Base-by-base conservation (phyloP, 2,329 filamentous ascomycete genomes). In the Monosporascus sp. region DNA sequence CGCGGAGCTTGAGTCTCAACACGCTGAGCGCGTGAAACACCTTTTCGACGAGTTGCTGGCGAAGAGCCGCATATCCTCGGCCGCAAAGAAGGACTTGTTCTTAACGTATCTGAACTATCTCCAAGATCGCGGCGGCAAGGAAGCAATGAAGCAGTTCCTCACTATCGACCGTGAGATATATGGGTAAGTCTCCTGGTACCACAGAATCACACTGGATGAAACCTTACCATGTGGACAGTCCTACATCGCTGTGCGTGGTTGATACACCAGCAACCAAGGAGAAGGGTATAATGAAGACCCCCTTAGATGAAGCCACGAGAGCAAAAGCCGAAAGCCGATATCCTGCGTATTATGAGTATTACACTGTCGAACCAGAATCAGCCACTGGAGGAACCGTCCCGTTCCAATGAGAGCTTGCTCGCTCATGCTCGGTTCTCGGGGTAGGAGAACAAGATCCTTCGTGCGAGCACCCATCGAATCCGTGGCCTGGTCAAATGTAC, bases 101-200 rank as follows among this genome's bases (percentile, higher is more conserved):
- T 81, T 89, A 56, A 75, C 80, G 52, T 99, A 97, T 70, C 84
- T 97, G 76, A 75, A 80, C 14, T 97, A 94, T 65, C 77, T 99
- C 37, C 83, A 96, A 58, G 86, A 95, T 62, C 80, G 89, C 51
- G 92, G 93, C 15, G 85, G 83, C 55, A 89, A 91, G 68, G 83
- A 92, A 35, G 83, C 90, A 2, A 93, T 95, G 74, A 90, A 91
- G 71, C 87, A 92, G 62, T 96, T 92, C 68, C 78, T 97, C 65
- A 75, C 80, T 54, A 75, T 97, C 37, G 93, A 99, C 67, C 82
- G 85, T 44, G 89, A 96, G 68, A 82, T 97, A 55, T 94, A 95
- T 68, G 94, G 94, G 84, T 86, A 74, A 70, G 83, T 66, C 41
- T 64, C n/a, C 44, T 58, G 31, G 60, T 46, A 20, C 43, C 43